Base-by-base conservation (phyloP, 2,329 filamentous ascomycete genomes). In the Curvularia sp. region DNA sequence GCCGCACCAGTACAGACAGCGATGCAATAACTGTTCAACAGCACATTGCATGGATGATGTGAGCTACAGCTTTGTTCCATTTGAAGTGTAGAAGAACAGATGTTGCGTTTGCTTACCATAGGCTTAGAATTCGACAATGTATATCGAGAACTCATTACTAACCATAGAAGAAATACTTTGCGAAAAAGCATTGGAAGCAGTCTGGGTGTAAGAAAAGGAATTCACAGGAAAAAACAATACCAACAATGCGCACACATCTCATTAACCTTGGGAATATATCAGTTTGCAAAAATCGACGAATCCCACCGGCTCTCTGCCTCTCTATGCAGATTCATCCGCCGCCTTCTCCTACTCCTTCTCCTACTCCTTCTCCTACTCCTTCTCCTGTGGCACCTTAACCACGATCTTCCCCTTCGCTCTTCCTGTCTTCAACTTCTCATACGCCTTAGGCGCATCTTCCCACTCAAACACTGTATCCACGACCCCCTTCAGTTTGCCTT, bases 321-420 rank as follows among this genome's bases (percentile, higher is more conserved):
- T 13, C 30, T 28, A 54, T 13, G 50, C 30, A 39, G n/a, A 42
- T 5, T 12, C 55, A 8, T 19, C 38, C 19, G 27, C 45, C 23
- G 23, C 52, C 46, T 59, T 57, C 5, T 68, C 60, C 41, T 74
- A 64, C 45, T 63, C 45, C 45, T 55, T 56, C 6, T 66, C 61
- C 38, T 74, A n/a, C n/a, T n/a, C 52, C 46, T 59, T 57, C 5
- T 68, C 60, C 41, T 74, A 64, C 45, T 63, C 45, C 45, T 55
- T 56, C 6, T 66, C 61, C 38, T 74, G 63, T 52, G 64, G 69
- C 34, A 77, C 71, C 48, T 67, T 71, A 9, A 81, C 65, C 3
- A 89, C 79, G 61, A 90, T 75, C 76, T 90, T 90, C 0, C 87
- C 88, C 60, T 76, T 83, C 1, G 83, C 79, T 32, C 82, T 79